Evolutionary conservation across 2,329 filamentous ascomycete genomes (phyloP), one percentile per base, ranked within the genome.

Genomic region (Coniochaeta sp.): DNA sequence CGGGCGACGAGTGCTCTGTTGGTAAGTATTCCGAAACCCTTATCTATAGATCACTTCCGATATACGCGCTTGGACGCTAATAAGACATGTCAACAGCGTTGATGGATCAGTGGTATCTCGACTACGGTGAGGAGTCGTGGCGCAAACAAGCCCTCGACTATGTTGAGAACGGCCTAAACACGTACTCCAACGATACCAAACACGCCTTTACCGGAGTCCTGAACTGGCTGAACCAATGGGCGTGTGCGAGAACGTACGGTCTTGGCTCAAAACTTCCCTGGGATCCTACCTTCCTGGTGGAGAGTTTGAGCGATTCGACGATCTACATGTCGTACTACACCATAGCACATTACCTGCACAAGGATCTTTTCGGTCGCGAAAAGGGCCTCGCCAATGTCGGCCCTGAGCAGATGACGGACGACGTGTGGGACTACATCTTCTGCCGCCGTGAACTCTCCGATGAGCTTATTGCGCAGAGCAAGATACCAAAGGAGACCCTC

Each of bases 341-440:
- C 11, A 76, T 89, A 59, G 79, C 80, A 24, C 84, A 81, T 65
- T 78, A 74, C 72, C 82, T 96, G 34, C 92, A 96, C 76, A 86
- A 84, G 58, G 95, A 98, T 68, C 86, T 95, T 62, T 98, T 91
- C 66, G 95, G 95, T 58, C 85, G 86, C 67, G 82, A 85, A 54
- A 81, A 84, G 65, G 92, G 91, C 64, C 70, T 82, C 36, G 80
- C 87, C 58, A 84, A 88, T 64, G 82, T 98, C 65, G 84, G 81
- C 50, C 79, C 91, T 1, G 90, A 95, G 61, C 91, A 97, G 75
- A 93, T 98, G 89, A 91, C 83, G 9, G 93, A 97, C 66, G 91
- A 96, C 67, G 90, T 96, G 55, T 99, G 93, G 92, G 93, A 99
- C 75, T 97, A 96, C 72, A 79, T 98, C 66, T 97, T 98, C 78